These are phyloP conservation scores for Suillus spraguei DNA, from an alignment of 768 basidiomycete genomes.

Conservation along the genomic window DNA sequence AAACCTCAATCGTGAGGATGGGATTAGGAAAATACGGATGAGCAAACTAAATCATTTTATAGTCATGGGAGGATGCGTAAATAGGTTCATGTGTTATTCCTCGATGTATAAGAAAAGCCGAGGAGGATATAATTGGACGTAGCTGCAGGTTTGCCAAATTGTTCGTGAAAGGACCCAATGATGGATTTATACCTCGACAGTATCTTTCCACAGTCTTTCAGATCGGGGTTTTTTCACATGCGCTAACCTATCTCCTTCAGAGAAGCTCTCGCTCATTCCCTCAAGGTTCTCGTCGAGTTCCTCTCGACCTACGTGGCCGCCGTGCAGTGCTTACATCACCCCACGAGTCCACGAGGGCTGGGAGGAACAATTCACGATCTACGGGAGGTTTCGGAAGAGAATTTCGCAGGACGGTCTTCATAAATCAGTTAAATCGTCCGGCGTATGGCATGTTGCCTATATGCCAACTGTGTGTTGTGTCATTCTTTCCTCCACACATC, in stretches of 20 bases:
- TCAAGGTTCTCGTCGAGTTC: background rate
- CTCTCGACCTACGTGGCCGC: background rate
- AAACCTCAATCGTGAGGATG: background rate
- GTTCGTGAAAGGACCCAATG: background rate
- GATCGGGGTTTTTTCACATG: background rate
- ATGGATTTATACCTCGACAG: background rate
- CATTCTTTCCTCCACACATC: background rate
- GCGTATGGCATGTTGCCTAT: background rate
- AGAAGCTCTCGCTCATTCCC: background rate
- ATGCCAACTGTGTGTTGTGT: too few species aligned
- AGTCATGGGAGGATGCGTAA: background rate
- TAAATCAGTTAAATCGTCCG: background rate
- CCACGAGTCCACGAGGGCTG: background rate
- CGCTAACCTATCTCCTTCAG: background rate
- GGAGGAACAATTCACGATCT: background rate
- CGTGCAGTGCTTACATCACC: background rate
- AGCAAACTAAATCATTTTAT: background rate
- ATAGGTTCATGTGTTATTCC: background rate
- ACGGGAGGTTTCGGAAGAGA: background rate
- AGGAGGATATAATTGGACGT: conserved; percentile 1
- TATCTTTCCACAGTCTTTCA: background rate
- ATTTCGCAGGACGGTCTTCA: background rate
- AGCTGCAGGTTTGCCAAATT: background rate
- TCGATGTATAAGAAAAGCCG: background rate
- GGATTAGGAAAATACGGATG: background rate